These are phyloP conservation scores for Ephemerocybe angulata DNA, from an alignment of 768 basidiomycete species.

Conservation along the genomic window DNA sequence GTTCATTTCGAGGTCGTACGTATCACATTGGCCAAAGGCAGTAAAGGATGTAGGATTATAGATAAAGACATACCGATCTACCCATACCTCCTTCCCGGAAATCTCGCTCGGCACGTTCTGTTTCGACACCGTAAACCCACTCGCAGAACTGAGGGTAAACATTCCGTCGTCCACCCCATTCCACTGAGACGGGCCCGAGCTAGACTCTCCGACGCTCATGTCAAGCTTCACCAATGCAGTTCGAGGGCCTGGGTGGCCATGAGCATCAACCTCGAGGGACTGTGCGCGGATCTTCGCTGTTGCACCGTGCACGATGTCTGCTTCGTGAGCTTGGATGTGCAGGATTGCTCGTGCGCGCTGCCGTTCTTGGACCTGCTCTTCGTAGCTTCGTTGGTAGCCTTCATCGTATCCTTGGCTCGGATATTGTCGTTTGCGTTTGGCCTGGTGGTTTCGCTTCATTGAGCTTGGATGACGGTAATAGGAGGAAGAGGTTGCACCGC, in stretches of 20 bases:
- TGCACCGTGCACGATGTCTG: slow-evolving; percentile 59
- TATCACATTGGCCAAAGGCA: slow-evolving; percentile 5
- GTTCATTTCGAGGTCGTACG: background rate
- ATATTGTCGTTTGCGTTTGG: background rate
- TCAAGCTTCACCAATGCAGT: slow-evolving; percentile 24
- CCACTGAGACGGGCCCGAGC: slow-evolving; percentile 9
- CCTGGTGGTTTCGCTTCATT: background rate
- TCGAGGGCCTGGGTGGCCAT: slow-evolving; percentile 8
- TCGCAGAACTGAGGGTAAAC: slow-evolving; percentile 4
- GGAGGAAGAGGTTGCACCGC: no score
- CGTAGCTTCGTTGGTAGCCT: background rate
- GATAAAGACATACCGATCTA: slow-evolving; percentile 72
- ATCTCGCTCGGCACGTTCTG: background rate
- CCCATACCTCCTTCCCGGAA: slow-evolving; percentile 48
- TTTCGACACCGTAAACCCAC: background rate
- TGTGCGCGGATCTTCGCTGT: slow-evolving; percentile 35
- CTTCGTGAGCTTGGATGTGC: slow-evolving; percentile 72
- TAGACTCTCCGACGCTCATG: slow-evolving; percentile 18
- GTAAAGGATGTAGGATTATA: slow-evolving; percentile 7
- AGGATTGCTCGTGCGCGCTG: slow-evolving; percentile 19
- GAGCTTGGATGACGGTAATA: no score
- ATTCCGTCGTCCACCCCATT: slow-evolving; percentile 23
- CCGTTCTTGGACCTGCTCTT: background rate
- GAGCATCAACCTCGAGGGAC: slow-evolving; percentile 32
- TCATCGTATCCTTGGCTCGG: background rate